Evolutionary conservation across 2,329 filamentous ascomycete genomes (phyloP).

Genomic region (Alternaria atra): DNA sequence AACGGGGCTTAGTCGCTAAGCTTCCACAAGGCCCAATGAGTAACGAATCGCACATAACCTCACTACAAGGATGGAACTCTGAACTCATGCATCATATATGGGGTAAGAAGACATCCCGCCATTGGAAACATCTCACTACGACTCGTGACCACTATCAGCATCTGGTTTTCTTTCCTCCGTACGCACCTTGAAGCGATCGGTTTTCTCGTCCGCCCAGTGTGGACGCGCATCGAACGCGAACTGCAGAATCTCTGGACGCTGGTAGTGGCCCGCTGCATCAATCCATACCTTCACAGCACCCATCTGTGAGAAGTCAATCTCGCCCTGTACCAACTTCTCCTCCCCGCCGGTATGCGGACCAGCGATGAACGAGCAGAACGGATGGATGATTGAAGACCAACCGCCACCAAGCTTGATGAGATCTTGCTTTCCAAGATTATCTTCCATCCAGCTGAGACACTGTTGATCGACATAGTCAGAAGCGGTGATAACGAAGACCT

Average conservation of each 20-base stretch:
- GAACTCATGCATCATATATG: neutral
- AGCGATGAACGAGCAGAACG: constrained; percentile 48
- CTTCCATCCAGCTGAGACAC: constrained; percentile 53
- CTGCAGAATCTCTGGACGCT: constrained; percentile 48
- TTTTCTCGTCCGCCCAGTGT: constrained; percentile 46
- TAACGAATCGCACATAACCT: neutral
- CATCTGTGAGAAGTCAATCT: constrained; percentile 47
- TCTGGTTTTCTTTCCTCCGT: constrained; percentile 21
- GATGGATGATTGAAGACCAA: constrained; percentile 48
- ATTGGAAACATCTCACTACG: neutral
- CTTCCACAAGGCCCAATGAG: neutral
- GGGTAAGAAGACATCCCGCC: neutral
- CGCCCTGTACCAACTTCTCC: constrained; percentile 47
- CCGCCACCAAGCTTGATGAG: constrained; percentile 48
- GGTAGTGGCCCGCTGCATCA: constrained; percentile 50
- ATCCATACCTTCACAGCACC: constrained; percentile 50
- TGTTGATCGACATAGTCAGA: constrained; percentile 55
- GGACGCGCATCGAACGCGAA: constrained; percentile 42
- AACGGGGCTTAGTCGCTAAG: neutral
- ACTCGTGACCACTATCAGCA: constrained; percentile 8
- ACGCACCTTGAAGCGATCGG: constrained; percentile 29
- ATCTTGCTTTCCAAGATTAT: constrained; percentile 48
- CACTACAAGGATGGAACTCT: neutral
- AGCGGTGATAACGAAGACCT: constrained; percentile 56
- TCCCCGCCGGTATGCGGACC: constrained; percentile 46